Percentiles rank a stretch among this genome's conserved stretches.
Conservation (phyloP, 306 rosid genomes). For the Trichosanthes truncata region DNA sequence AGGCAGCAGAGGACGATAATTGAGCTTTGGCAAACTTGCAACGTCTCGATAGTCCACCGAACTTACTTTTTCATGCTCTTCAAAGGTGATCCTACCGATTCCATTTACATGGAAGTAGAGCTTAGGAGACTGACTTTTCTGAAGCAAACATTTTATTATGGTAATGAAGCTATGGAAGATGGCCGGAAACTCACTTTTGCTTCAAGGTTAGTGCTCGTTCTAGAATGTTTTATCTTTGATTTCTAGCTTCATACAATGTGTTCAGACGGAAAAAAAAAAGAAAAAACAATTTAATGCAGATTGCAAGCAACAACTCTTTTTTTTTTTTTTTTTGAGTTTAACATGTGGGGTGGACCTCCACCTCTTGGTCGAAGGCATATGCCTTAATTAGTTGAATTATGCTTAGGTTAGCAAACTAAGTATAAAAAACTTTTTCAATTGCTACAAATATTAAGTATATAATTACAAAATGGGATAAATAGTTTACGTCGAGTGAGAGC, state of each 20-base stretch:
- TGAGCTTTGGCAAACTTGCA: slow-evolving; percentile 87
- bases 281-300: background rate
- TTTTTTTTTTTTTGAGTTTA: too few species aligned
- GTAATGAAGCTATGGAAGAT: slow-evolving; percentile 39
- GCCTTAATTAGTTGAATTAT: background rate
- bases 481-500: background rate
- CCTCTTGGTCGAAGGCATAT: background rate
- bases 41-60: slow-evolving; percentile 79
- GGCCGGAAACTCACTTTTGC: slow-evolving; percentile 51
- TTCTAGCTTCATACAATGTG: background rate
- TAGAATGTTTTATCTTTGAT: background rate
- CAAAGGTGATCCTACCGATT: slow-evolving; percentile 81
- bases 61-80: slow-evolving; percentile 95
- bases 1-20: slow-evolving; percentile 61
- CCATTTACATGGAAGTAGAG: slow-evolving; percentile 94
- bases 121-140: slow-evolving; percentile 77
- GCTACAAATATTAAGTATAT: background rate
- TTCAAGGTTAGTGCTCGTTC: slow-evolving; percentile 52
- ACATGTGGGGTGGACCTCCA: too few species aligned
- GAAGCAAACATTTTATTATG: slow-evolving; percentile 56
- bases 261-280: background rate
- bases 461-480: background rate
- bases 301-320: background rate
- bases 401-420: background rate
- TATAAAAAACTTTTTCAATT: background rate